These are phyloP conservation scores for Phytopythium boreale DNA, from an alignment of 352 stramenopile species.

Conservation along the genomic window DNA sequence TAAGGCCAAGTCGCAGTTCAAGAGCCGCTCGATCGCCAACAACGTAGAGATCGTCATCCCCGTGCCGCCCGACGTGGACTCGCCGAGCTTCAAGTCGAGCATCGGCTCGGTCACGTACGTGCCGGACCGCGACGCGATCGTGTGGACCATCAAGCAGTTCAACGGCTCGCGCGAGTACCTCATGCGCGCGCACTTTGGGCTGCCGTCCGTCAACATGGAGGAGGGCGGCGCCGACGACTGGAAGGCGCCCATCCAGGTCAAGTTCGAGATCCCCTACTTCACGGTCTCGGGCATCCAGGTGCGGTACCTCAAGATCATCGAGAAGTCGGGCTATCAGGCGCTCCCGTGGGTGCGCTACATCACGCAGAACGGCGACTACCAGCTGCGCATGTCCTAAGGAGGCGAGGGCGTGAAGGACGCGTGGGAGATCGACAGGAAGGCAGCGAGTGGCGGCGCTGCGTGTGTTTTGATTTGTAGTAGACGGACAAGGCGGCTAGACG, in stretches of 20 bases:
- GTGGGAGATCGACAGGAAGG: slow-evolving; percentile 4
- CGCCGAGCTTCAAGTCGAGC: slow-evolving; percentile 97
- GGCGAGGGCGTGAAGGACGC: too few species aligned
- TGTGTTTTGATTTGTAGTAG: slow-evolving; percentile 1
- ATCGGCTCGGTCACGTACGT: slow-evolving; percentile 98
- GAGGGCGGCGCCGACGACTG: slow-evolving; percentile 83
- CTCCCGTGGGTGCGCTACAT: slow-evolving; percentile 99
- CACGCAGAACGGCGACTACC: slow-evolving; percentile 99
- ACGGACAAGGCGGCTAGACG: not conserved
- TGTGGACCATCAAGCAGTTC: slow-evolving; percentile 99
- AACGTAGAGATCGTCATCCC: slow-evolving; percentile 99
- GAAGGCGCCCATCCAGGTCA: slow-evolving; percentile 92
- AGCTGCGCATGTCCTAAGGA: slow-evolving; percentile 96
- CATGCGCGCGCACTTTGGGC: slow-evolving; percentile 99
- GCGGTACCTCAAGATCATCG: slow-evolving; percentile 99
- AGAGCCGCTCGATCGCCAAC: slow-evolving; percentile 97
- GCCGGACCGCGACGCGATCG: slow-evolving; percentile 96
- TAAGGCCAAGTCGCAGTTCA: slow-evolving; percentile 99
- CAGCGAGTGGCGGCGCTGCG: not conserved
- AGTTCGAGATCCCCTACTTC: slow-evolving; percentile 97
- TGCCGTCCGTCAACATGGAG: slow-evolving; percentile 93
- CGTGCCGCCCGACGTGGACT: slow-evolving; percentile 98
- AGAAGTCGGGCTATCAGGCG: slow-evolving; percentile 99
- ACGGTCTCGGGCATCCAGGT: slow-evolving; percentile 98
- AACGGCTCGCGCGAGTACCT: slow-evolving; percentile 97